phyloP scores from a whole-genome alignment of 2,329 filamentous ascomycete genomes.

The Claviceps sp. region DNA sequence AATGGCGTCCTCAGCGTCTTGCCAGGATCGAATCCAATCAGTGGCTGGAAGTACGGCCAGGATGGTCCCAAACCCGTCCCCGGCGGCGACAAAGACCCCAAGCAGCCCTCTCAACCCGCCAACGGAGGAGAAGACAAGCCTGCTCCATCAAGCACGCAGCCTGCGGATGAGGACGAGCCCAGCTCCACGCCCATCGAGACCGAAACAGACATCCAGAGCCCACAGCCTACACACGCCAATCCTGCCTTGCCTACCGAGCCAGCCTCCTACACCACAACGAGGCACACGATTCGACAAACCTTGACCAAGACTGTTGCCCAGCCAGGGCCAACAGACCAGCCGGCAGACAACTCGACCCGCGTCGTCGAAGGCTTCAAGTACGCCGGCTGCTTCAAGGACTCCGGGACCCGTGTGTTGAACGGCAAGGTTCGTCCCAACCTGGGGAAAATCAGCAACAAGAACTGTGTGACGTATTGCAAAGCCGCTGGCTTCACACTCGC shows the following conservation, averaged over 20 bases:
- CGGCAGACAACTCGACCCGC: slow-evolving; percentile 8
- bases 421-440: slow-evolving; percentile 27
- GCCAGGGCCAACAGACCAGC: slow-evolving; percentile 6
- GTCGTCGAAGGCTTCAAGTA: slow-evolving; percentile 21
- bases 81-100: slow-evolving; percentile 6
- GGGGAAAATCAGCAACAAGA: slow-evolving; percentile 28
- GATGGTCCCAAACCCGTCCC: background rate
- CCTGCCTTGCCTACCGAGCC: slow-evolving; percentile 7
- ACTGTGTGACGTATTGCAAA: slow-evolving; percentile 36
- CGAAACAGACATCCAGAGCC: background rate
- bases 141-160: slow-evolving; percentile 1
- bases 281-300: slow-evolving; percentile 30
- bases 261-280: slow-evolving; percentile 15
- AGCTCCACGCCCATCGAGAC: background rate
- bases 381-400: slow-evolving; percentile 31
- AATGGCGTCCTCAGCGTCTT: slow-evolving; percentile 31
- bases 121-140: background rate
- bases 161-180: background rate
- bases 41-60: slow-evolving; percentile 34
- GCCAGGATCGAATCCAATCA: slow-evolving; percentile 42
- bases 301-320: slow-evolving; percentile 28
- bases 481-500: slow-evolving; percentile 28
- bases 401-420: slow-evolving; percentile 22
- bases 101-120: background rate
- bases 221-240: slow-evolving; percentile 1